These are phyloP conservation scores for Hordeum pubiflorum DNA, from an alignment of 202 grass and related monocot species.

Conservation along the genomic window DNA sequence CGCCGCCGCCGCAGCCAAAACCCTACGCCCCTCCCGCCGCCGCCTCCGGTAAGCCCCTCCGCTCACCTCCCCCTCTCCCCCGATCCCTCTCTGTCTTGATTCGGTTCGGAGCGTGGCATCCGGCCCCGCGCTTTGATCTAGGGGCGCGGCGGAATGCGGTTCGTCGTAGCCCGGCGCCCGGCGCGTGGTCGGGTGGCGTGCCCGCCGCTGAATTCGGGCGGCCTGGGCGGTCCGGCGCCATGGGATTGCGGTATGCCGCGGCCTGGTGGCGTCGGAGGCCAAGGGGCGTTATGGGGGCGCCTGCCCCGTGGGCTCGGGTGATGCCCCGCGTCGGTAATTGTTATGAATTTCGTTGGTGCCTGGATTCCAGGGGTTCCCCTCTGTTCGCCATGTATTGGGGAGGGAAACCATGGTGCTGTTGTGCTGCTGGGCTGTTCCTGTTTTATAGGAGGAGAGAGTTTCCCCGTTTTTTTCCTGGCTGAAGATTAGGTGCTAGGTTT, in stretches of 20 bases:
- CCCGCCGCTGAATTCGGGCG: constrained; percentile 19
- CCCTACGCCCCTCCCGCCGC: constrained; percentile 23
- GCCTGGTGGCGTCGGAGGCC: not conserved
- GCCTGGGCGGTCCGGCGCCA: not conserved
- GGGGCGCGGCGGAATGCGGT: constrained; percentile 17
- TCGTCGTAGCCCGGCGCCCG: not conserved
- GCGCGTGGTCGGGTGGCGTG: not conserved
- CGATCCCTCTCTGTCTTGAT: constrained; percentile 22
- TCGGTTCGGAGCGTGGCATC: not conserved
- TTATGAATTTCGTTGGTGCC: not conserved
- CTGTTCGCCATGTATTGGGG: too few species aligned
- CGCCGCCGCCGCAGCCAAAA: constrained; percentile 35
- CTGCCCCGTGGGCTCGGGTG: not conserved
- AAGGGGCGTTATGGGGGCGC: not conserved
- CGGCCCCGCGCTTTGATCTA: constrained; percentile 22
- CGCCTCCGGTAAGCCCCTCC: constrained; percentile 11
- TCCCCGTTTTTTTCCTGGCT: not conserved
- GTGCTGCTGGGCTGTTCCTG: constrained; percentile 11
- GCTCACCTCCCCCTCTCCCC: not conserved
- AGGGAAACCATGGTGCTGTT: not conserved
- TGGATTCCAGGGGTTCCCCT: not conserved
- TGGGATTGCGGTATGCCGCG: constrained; percentile 20
- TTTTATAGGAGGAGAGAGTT: not conserved
- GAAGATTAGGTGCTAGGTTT: not conserved
- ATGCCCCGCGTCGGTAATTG: not conserved